These are phyloP conservation scores for Leccinum angustisporum DNA, from an alignment of 1,284 basidiomycete genomes.

Conservation along the genomic window DNA sequence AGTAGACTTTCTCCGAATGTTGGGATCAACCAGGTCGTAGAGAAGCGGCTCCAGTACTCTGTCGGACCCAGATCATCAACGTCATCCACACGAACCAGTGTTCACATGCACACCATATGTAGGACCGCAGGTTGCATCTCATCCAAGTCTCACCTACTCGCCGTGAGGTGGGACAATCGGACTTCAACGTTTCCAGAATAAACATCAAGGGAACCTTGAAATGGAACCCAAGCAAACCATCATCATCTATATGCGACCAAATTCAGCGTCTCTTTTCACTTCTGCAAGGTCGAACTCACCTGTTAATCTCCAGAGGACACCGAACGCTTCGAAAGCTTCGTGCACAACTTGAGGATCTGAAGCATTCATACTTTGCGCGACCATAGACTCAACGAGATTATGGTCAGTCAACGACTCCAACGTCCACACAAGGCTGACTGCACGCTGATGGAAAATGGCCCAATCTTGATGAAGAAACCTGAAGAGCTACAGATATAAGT, in stretches of 20 bases:
- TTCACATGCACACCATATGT: conserved; percentile 64
- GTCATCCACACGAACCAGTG: background rate
- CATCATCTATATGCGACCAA: conserved; percentile 68
- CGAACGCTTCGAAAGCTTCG: conserved; percentile 83
- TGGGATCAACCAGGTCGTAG: conserved; percentile 73
- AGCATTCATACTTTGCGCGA: conserved; percentile 69
- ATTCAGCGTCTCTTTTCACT: conserved; percentile 5
- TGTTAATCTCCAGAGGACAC: conserved; percentile 88
- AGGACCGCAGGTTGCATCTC: conserved; percentile 89
- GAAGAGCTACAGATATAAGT: conserved; percentile 54
- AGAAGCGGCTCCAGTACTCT: conserved; percentile 88
- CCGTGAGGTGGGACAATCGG: conserved; percentile 69
- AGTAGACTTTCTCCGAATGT: conserved; percentile 53
- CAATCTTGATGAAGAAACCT: conserved; percentile 69
- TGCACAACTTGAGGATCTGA: conserved; percentile 47
- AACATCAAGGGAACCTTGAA: conserved; percentile 87
- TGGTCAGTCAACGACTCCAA: conserved; percentile 65
- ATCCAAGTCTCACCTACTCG: conserved; percentile 93
- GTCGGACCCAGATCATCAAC: conserved; percentile 14
- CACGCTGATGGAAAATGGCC: conserved; percentile 78
- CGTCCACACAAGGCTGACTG: conserved; percentile 86
- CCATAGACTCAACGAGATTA: conserved; percentile 73
- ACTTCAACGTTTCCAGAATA: conserved; percentile 81
- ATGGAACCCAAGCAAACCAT: conserved; percentile 73
- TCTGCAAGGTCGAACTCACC: conserved; percentile 47